Evolutionary conservation across 768 basidiomycete species (phyloP), one percentile per base, ranked within the genome.

Genomic region (Amanita fuliginea): DNA sequence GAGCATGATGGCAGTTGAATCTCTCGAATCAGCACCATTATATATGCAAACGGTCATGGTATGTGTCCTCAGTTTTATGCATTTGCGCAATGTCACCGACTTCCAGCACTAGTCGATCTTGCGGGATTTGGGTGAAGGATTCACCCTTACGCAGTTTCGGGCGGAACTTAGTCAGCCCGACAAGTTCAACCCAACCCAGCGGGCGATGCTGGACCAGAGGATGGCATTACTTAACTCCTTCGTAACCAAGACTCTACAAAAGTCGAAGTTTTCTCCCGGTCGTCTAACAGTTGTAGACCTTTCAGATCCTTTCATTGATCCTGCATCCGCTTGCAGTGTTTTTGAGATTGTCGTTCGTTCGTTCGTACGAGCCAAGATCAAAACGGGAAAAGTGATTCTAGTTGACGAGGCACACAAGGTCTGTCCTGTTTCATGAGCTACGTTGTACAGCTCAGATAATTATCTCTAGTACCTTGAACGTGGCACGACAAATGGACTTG

Each of bases 401-500:
- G 78, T 86, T 0, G 84, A 87, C 41, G 85, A 87, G 52, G 84
- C 85, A 0, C 84, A 87, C 55, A 86, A 86, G 59, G 84, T 80
- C 36, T 36, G 2, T 41, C 50, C 26, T 4, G 5, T 33, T 13
- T 37, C 7, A 47, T 51, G 16, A 39, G 30, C 3, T 40, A 46
- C 46, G 9, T 6, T 19, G n/a, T 54, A 28, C 49, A 85, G 82
- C 85, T 28, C 24, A 43, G 4, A 28, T 28, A 28, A 26, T 16
- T n/a, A 5, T 43, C 4, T 4, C n/a, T 16, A 87, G 55, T 68
- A 86, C 0, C 76, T 80, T 1, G 58, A 68, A 0, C 66, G 62
- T 19, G 71, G 64, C 32, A 58, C 65, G 3, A 62, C 74, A 0
- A 67, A 73, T 0, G 79, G 81, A 0, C 68, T 87, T 0, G 81